Evolutionary conservation across 176 grass and related monocot genomes (phyloP).

Genomic region (Coix lacrymajobi): DNA sequence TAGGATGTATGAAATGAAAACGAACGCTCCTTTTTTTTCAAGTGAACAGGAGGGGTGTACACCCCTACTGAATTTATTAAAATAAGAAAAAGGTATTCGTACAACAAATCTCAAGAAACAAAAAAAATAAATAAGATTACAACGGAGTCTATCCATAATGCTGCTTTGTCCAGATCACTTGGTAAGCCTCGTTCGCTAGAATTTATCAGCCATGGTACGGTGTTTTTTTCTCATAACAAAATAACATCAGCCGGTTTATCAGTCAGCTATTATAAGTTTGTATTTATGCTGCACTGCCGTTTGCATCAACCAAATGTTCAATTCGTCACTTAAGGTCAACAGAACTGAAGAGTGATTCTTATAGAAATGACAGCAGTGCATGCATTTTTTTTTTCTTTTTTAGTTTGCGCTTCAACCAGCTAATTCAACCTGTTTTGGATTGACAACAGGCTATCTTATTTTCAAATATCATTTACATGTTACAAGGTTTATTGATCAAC

Average conservation of each 20-base stretch:
- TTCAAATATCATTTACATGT: slow-evolving; percentile 13
- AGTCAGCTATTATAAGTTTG: not conserved
- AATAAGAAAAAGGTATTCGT: too few species aligned
- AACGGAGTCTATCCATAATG: too few species aligned
- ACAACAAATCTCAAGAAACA: too few species aligned
- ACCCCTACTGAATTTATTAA: too few species aligned
- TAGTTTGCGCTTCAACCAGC: not conserved
- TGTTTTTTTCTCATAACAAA: too few species aligned
- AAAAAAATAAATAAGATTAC: too few species aligned
- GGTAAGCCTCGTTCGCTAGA: too few species aligned
- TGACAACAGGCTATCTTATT: not conserved
- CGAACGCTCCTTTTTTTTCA: not conserved
- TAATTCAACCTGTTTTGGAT: not conserved
- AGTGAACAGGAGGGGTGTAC: too few species aligned
- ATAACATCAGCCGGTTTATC: too few species aligned
- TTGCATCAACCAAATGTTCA: not conserved
- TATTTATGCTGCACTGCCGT: not conserved
- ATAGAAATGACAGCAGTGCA: not conserved
- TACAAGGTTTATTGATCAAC: not conserved
- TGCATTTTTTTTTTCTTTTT: not conserved
- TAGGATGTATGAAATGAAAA: not conserved
- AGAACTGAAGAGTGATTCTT: not conserved
- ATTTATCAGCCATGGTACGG: too few species aligned
- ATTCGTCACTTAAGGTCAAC: not conserved
- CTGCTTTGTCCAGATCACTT: not conserved